These are phyloP conservation scores for Pythium brachiatum DNA, from an alignment of 352 stramenopile species.

Conservation along the genomic window DNA sequence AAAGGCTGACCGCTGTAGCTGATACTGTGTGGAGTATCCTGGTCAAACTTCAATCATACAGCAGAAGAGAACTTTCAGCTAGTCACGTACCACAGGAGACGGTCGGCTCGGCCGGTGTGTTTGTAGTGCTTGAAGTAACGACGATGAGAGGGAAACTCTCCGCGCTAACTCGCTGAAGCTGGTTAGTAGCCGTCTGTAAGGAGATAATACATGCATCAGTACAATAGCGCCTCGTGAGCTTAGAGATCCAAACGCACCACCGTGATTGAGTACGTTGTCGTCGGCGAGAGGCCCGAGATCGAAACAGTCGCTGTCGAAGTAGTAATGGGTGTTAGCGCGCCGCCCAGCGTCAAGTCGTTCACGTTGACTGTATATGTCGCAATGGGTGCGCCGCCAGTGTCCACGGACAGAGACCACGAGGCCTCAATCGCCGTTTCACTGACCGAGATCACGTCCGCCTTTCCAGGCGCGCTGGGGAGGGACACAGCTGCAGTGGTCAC, in stretches of 20 bases:
- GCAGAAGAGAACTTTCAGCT: neutral
- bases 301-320: neutral
- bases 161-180: neutral
- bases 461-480: constrained; percentile 29
- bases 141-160: constrained; percentile 6
- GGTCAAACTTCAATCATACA: neutral
- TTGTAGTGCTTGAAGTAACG: constrained; percentile 4
- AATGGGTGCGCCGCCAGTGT: constrained; percentile 40
- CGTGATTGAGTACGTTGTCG: constrained; percentile 36
- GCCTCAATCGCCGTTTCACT: constrained; percentile 28
- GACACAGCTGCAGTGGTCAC: constrained; percentile 31
- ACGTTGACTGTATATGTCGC: constrained; percentile 28
- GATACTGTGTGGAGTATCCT: constrained; percentile 29
- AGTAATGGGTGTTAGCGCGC: neutral
- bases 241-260: constrained; percentile 32
- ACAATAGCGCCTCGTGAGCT: neutral
- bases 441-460: constrained; percentile 31
- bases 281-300: constrained; percentile 12
- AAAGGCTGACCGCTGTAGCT: constrained; percentile 28
- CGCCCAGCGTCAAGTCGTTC: constrained; percentile 3
- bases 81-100: constrained; percentile 24
- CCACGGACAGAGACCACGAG: constrained; percentile 34
- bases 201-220: neutral
- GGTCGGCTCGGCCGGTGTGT: constrained; percentile 17
- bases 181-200: constrained; percentile 13